Base-by-base conservation (phyloP, 2,329 filamentous ascomycete species). In the Phialophora tarda region DNA sequence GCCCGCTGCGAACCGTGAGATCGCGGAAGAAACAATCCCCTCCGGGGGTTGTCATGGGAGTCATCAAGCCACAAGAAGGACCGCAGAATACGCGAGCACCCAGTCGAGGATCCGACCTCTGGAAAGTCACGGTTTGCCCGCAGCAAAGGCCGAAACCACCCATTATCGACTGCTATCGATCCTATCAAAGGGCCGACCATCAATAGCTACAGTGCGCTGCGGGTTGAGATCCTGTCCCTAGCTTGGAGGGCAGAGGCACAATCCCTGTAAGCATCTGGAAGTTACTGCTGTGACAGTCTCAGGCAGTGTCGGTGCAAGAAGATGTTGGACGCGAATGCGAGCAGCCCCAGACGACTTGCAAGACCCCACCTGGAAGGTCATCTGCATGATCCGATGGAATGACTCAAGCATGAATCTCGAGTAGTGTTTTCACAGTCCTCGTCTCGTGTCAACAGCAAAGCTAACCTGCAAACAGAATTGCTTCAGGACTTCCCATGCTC, bases 321-420 rank as follows among this genome's bases (percentile, higher is more conserved):
- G 60, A 34, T 38, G 30, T 54, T 44, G 32, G 32, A 34, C 28
- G 28, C 23, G 32, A 30, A 55, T n/a, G 32, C 24, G 28, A 62
- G 41, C 51, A 62, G 48, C 11, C 23, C 5, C 10, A 55, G 50
- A 17, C n/a, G 30, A 21, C 21, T 41, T 47, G 50, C 26, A 28
- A 41, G 21, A 28, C n/a, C 34, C 50, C 14, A n/a, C 24, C 14
- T 62, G 48, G 32, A 54, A 62, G 23, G 12, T 62, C 24, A 24
- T 8, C 30, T 26, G 14, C 28, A 62, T 30, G 21, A 44, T n/a
- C 21, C 38, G 59, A 53, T 41, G 30, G 44, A 61, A 61, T 41
- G n/a, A 38, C 30, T 32, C n/a, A 41, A 53, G 21, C 11, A 62
- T 62, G 30, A 23, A 34, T n/a, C 32, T 34, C 58, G 28, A 44